Conservation (phyloP, 805 yeast genomes). For the Pichia nakasei region DNA sequence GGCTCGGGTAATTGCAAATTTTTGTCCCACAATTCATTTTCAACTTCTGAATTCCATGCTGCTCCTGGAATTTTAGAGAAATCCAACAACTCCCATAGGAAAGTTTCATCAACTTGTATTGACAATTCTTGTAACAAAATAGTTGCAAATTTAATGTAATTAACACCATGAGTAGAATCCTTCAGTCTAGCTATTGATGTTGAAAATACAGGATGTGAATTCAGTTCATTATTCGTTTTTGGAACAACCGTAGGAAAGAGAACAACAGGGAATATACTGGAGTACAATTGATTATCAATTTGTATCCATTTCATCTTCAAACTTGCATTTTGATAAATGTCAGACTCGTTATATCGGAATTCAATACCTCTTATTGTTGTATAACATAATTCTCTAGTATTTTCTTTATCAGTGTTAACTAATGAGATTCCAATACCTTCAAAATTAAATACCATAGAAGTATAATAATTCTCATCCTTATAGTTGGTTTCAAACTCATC, state of each 20-base stretch:
- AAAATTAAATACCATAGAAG: slow-evolving; percentile 51
- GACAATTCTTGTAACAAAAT: slow-evolving; percentile 83
- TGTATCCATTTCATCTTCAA: slow-evolving; percentile 90
- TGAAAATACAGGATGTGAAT: slow-evolving; percentile 83
- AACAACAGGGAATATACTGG: slow-evolving; percentile 80
- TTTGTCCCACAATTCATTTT: slow-evolving; percentile 48
- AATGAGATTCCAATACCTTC: slow-evolving; percentile 86
- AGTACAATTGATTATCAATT: slow-evolving; percentile 83
- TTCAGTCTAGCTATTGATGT: slow-evolving; percentile 76
- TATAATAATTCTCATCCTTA: slow-evolving; percentile 43
- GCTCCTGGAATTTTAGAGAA: slow-evolving; percentile 78
- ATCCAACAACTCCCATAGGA: slow-evolving; percentile 71
- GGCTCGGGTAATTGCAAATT: slow-evolving; percentile 66
- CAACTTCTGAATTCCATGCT: slow-evolving; percentile 46
- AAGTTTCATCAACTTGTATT: slow-evolving; percentile 89
- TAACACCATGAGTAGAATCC: slow-evolving; percentile 85
- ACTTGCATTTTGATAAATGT: slow-evolving; percentile 70
- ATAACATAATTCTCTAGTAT: slow-evolving; percentile 68
- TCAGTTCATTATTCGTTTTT: slow-evolving; percentile 72
- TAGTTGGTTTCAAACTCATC: slow-evolving; percentile 50
- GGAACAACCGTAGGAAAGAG: slow-evolving; percentile 88
- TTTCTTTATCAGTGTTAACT: slow-evolving; percentile 45
- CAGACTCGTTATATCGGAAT: slow-evolving; percentile 72
- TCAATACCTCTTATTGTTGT: slow-evolving; percentile 78
- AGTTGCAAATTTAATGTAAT: slow-evolving; percentile 87